phyloP scores from a whole-genome alignment of 352 stramenopile species.

The Plasmopara halstedii region DNA sequence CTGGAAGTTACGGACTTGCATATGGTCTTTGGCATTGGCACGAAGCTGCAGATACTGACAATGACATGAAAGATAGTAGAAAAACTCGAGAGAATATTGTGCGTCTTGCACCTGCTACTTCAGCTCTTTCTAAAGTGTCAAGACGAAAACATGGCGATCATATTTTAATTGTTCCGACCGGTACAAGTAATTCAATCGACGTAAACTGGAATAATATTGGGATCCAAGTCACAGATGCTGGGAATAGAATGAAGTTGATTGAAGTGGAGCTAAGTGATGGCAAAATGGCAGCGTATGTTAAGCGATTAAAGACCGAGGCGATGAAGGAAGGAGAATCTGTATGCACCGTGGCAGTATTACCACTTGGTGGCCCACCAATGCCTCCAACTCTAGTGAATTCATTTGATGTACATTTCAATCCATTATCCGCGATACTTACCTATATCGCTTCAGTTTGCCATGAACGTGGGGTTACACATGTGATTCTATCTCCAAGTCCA shows the following conservation, averaged over 20 bases:
- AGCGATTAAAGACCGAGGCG: conserved; percentile 6
- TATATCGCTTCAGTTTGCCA: conserved; percentile 19
- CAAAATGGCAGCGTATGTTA: conserved; percentile 5
- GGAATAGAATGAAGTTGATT: conserved; percentile 15
- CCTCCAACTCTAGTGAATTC: conserved; percentile 2
- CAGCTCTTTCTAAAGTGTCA: conserved; percentile 35
- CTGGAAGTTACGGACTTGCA: conserved; percentile 56
- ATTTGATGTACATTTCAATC: conserved; percentile 28
- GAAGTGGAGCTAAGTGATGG: conserved; percentile 33
- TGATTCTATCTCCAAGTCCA: conserved; percentile 5
- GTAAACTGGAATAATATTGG: conserved; percentile 19
- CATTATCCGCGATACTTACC: conserved; percentile 25
- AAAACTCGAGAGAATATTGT: conserved; percentile 32
- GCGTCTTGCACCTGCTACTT: conserved; percentile 34
- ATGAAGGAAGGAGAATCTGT: conserved; percentile 1
- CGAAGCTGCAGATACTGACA: background rate
- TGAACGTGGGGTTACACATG: conserved; percentile 4
- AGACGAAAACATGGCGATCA: conserved; percentile 38
- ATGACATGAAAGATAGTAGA: background rate
- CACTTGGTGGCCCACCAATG: conserved; percentile 4
- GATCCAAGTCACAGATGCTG: conserved; percentile 1
- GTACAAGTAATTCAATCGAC: background rate
- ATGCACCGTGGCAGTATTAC: conserved; percentile 21
- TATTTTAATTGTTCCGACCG: conserved; percentile 20
- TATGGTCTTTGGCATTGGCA: conserved; percentile 38